A percentile compares a stretch with the other conserved stretches of the same genome.
phyloP scores from a whole-genome alignment of 768 basidiomycete genomes.

The Naganishia randhawae region DNA sequence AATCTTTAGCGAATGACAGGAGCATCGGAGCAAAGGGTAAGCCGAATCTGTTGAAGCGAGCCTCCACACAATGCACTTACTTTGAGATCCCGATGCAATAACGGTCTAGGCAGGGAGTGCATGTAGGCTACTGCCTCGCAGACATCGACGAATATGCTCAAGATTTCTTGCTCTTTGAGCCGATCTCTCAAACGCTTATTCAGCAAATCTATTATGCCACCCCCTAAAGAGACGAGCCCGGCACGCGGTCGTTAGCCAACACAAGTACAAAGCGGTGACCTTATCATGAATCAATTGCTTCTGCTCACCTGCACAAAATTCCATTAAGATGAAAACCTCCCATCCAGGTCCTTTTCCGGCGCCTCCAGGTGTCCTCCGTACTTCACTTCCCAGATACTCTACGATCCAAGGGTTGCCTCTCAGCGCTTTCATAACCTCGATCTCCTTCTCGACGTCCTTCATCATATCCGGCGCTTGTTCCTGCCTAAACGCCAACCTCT shows the following conservation, averaged over 20 bases:
- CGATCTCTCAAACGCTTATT: conserved; percentile 91
- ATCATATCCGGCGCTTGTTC: conserved; percentile 85
- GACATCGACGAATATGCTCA: conserved; percentile 96
- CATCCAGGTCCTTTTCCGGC: conserved; percentile 53
- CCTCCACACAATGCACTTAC: conserved; percentile 30
- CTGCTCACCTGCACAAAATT: conserved; percentile 78
- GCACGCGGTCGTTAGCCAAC: background rate
- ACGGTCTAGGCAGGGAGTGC: conserved; percentile 84
- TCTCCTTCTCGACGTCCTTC: conserved; percentile 91
- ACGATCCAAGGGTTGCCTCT: conserved; percentile 30
- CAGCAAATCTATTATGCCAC: conserved; percentile 99
- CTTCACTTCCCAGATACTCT: conserved; percentile 36
- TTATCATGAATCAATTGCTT: background rate
- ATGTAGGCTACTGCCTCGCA: conserved; percentile 95
- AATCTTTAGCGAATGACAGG: conserved; percentile 54
- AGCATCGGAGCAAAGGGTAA: background rate
- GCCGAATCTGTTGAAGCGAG: background rate
- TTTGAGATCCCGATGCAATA: conserved; percentile 95
- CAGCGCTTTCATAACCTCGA: conserved; percentile 85
- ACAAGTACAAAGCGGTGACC: background rate
- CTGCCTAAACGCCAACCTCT: conserved; percentile 87
- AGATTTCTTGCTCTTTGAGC: conserved; percentile 89
- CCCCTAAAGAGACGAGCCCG: conserved; percentile 58
- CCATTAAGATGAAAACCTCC: conserved; percentile 99
- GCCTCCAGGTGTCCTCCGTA: conserved; percentile 85